Base-by-base conservation (phyloP, 1,284 basidiomycete genomes). In the Phellopilus nigrolimitatus region DNA sequence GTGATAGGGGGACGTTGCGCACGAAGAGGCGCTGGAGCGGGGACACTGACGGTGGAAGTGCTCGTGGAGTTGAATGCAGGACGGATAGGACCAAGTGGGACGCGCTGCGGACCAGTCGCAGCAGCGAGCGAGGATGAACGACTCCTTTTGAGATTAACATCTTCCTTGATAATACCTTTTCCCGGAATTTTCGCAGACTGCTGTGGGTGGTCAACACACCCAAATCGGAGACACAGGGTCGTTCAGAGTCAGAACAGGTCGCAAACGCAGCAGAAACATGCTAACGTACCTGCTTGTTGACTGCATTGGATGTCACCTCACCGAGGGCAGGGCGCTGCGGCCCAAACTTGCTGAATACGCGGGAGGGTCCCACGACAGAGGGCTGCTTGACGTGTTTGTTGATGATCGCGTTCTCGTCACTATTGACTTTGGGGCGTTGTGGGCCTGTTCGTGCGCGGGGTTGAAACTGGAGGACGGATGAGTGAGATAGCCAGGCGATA, bases 221-320 rank as follows among this genome's bases (percentile, higher is more conserved):
- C n/a, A n/a, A n/a, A n/a, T n/a, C n/a, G n/a, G n/a, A n/a, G n/a
- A n/a, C n/a, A n/a, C n/a, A n/a, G n/a, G n/a, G n/a, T n/a, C n/a
- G n/a, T n/a, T n/a, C n/a, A n/a, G n/a, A n/a, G n/a, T n/a, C n/a
- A n/a, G n/a, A n/a, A n/a, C n/a, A n/a, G n/a, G n/a, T n/a, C 44
- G 13, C 50, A 34, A 47, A 44, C 41, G 30, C 34, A 10, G 48
- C 30, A 3, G 25, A 39, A 48, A 30, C 21, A 13, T 19, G 31
- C 13, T 47, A 7, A 71, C 75, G 59, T 64, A 84, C 86, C 71
- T 83, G 88, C 64, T 82, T 79, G 66, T 88, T 89, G 47, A 88
- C 78, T 54, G 84, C 80, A 49, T 73, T 74, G 28, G 74, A 77
- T 17, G 82, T 84, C 55, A 89, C 84, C 69, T 89, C 87, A 55